Percentiles rank a stretch among this genome's conserved stretches.
Evolutionary conservation across 129 eudicot species (phyloP).

Genomic region (Tagetes patula): DNA sequence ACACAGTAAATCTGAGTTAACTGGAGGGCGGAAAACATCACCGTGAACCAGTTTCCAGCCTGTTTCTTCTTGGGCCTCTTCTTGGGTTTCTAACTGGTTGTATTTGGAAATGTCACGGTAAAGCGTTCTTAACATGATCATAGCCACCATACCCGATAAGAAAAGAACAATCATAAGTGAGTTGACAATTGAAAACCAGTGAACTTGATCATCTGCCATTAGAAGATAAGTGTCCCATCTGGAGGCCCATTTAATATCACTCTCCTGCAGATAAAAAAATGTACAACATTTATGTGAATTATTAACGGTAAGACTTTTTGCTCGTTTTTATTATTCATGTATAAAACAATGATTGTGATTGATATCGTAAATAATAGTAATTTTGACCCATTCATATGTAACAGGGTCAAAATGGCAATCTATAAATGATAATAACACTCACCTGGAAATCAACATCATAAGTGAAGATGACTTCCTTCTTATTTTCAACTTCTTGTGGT

Average conservation of each 20-base stretch:
- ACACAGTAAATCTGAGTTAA: constrained; percentile 59
- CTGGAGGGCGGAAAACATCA: constrained; percentile 77
- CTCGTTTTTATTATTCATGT: background rate
- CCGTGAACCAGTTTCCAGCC: constrained; percentile 82
- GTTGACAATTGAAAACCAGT: constrained; percentile 68
- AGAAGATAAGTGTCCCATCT: constrained; percentile 69
- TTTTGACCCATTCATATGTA: background rate
- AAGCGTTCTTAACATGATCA: constrained; percentile 76
- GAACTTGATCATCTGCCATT: constrained; percentile 64
- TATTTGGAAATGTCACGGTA: constrained; percentile 73
- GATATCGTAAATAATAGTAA: background rate
- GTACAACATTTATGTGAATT: background rate
- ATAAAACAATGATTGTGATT: background rate
- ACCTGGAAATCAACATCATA: constrained; percentile 68
- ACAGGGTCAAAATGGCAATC: background rate
- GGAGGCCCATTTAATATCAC: constrained; percentile 66
- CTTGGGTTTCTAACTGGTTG: constrained; percentile 73
- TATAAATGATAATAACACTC: background rate
- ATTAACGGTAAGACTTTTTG: background rate
- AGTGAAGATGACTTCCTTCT: constrained; percentile 60
- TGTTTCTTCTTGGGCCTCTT: constrained; percentile 78
- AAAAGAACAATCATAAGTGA: constrained; percentile 79
- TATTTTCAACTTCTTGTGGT: constrained; percentile 70
- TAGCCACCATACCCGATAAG: constrained; percentile 82
- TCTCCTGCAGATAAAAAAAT: constrained; percentile 39